Percentiles rank a stretch among this genome's conserved stretches.
Conservation (phyloP, 257 asterid species). For the Solanum habrochaites region DNA sequence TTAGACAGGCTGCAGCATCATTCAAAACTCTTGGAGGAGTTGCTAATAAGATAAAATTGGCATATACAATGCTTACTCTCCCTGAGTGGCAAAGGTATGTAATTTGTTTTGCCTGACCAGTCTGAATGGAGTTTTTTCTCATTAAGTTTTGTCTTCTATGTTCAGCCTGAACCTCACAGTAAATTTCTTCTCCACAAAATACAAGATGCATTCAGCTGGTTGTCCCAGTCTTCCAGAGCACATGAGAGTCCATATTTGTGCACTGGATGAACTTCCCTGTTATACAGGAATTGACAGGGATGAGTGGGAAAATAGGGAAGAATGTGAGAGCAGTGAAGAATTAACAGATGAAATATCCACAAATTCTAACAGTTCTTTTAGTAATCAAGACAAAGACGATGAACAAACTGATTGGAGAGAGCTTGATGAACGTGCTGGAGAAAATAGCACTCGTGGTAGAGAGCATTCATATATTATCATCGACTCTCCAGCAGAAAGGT, state of each 20-base stretch:
- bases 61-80: slow-evolving; percentile 73
- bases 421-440: neutral
- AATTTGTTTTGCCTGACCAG: neutral
- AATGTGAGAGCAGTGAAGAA: slow-evolving; percentile 9
- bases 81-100: slow-evolving; percentile 78
- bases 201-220: slow-evolving; percentile 35
- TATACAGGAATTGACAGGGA: slow-evolving; percentile 18
- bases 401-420: slow-evolving; percentile 2
- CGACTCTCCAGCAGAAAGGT: neutral
- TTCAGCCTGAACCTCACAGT: slow-evolving; percentile 69
- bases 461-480: neutral
- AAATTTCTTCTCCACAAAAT: slow-evolving; percentile 84
- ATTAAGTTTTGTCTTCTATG: neutral
- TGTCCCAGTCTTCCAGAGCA: slow-evolving; percentile 55
- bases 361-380: neutral
- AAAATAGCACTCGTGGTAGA: neutral
- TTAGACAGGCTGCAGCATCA: slow-evolving; percentile 51
- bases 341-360: neutral
- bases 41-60: slow-evolving; percentile 79
- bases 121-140: neutral
- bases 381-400: neutral
- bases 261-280: slow-evolving; percentile 83
- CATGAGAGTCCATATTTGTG: slow-evolving; percentile 34
- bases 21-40: slow-evolving; percentile 78
- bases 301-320: slow-evolving; percentile 13